Percentiles rank a stretch among this genome's conserved stretches.
These are phyloP conservation scores for Colletotrichum simmondsii DNA, from an alignment of 2,329 filamentous ascomycete species.

Conservation along the genomic window DNA sequence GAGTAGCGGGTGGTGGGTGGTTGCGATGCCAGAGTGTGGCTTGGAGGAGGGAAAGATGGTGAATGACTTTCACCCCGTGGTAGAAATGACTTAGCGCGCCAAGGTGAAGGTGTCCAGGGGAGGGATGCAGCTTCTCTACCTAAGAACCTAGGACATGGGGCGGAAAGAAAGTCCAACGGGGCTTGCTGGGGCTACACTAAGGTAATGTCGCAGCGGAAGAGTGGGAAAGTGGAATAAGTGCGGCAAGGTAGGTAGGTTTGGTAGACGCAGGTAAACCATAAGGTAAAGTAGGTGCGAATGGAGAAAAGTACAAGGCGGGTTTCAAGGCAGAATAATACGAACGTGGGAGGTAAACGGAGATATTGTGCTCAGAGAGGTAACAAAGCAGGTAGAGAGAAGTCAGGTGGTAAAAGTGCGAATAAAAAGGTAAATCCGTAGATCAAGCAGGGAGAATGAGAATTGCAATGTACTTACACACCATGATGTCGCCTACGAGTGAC, in stretches of 20 bases:
- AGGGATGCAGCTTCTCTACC: slow-evolving; percentile 11
- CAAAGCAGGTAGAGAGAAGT: too few relatives aligned
- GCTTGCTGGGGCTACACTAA: slow-evolving; percentile 20
- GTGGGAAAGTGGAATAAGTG: slow-evolving; percentile 17
- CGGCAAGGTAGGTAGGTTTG: background rate
- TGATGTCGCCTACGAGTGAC: slow-evolving; percentile 1
- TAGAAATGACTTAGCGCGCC: slow-evolving; percentile 15
- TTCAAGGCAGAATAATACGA: background rate
- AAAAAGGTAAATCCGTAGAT: background rate
- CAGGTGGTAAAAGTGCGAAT: too few relatives aligned
- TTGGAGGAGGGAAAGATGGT: slow-evolving; percentile 23
- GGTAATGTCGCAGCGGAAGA: background rate
- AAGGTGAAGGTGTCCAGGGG: slow-evolving; percentile 18
- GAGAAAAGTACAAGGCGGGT: background rate
- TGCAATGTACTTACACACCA: slow-evolving; percentile 35
- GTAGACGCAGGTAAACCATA: background rate
- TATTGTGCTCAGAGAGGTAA: too few relatives aligned
- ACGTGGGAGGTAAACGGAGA: background rate
- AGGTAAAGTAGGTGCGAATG: background rate
- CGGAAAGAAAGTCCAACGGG: slow-evolving; percentile 7
- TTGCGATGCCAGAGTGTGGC: slow-evolving; percentile 27
- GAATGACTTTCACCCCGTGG: slow-evolving; percentile 5
- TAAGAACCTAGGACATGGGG: slow-evolving; percentile 16
- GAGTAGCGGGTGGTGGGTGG: slow-evolving; percentile 3
- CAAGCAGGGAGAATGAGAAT: background rate